These are phyloP conservation scores for Astrocystis sublimbata DNA, from an alignment of 495 filamentous ascomycete genomes.

Conservation along the genomic window DNA sequence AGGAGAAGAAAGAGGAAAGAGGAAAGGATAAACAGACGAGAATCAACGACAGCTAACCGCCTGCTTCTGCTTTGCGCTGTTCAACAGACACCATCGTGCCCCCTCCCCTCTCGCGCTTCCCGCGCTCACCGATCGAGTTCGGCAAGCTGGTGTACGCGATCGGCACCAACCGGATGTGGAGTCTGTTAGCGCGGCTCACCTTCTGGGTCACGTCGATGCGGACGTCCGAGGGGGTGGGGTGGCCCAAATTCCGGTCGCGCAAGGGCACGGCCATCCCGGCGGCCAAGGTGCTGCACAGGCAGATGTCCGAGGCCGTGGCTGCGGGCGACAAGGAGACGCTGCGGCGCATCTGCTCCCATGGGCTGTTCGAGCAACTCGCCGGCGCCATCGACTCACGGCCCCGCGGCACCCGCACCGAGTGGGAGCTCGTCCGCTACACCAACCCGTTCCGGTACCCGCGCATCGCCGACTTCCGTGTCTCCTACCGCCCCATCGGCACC, in stretches of 20 bases:
- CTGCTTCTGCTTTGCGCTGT: neutral
- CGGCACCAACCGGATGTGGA: conserved; percentile 7
- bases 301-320: conserved; percentile 75
- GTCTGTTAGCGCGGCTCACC: conserved; percentile 12
- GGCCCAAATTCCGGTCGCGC: conserved; percentile 40
- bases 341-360: conserved; percentile 58
- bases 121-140: conserved; percentile 25
- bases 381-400: conserved; percentile 58
- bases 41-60: neutral
- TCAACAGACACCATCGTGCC: conserved; percentile 23
- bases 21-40: too few relatives aligned
- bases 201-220: conserved; percentile 34
- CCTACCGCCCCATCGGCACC: conserved; percentile 45
- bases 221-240: conserved; percentile 21
- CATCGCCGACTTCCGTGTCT: conserved; percentile 61
- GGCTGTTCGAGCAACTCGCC: conserved; percentile 58
- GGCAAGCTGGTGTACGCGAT: conserved; percentile 24
- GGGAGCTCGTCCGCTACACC: conserved; percentile 67
- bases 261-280: conserved; percentile 45
- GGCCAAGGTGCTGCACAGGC: conserved; percentile 61
- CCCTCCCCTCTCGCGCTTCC: conserved; percentile 31
- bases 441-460: conserved; percentile 48
- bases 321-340: conserved; percentile 60
- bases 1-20: too few relatives aligned
- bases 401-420: conserved; percentile 51